These are phyloP conservation scores for Balakata baccata DNA, from an alignment of 345 rosid genomes.

Conservation along the genomic window DNA sequence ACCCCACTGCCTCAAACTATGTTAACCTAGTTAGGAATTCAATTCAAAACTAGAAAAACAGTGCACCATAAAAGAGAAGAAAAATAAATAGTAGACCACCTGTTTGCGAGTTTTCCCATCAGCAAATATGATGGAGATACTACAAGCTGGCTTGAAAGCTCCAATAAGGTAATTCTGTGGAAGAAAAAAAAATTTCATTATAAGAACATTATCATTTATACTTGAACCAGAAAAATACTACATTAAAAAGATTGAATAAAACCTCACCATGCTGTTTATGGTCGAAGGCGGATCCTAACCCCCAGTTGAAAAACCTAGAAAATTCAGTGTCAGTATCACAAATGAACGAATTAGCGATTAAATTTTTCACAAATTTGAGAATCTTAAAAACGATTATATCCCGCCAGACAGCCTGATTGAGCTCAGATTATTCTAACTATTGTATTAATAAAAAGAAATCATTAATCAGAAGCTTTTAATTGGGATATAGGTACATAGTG, in stretches of 20 bases:
- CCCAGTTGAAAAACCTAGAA: neutral
- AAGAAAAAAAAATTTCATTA: neutral
- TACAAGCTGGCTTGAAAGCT: constrained; percentile 95
- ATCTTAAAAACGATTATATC: neutral
- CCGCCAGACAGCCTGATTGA: neutral
- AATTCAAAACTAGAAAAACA: neutral
- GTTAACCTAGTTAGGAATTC: neutral
- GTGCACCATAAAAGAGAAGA: neutral
- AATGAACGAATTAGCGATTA: neutral
- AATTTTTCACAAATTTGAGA: neutral
- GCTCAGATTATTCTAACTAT: neutral
- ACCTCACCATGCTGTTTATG: constrained; percentile 6
- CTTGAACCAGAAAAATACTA: neutral
- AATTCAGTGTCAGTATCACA: neutral
- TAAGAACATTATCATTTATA: neutral
- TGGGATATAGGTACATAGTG: neutral
- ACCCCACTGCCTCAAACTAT: neutral
- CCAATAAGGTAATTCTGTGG: constrained; percentile 82
- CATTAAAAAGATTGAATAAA: neutral
- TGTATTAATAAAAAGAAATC: neutral
- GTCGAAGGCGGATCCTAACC: neutral
- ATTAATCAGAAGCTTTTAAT: neutral
- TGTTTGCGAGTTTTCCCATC: constrained; percentile 88
- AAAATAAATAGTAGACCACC: constrained; percentile 31
- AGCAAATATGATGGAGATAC: constrained; percentile 57